Evolutionary conservation across 2,329 filamentous ascomycete genomes (phyloP), one percentile per base, ranked within the genome.

Genomic region (Fusarium temperatum): DNA sequence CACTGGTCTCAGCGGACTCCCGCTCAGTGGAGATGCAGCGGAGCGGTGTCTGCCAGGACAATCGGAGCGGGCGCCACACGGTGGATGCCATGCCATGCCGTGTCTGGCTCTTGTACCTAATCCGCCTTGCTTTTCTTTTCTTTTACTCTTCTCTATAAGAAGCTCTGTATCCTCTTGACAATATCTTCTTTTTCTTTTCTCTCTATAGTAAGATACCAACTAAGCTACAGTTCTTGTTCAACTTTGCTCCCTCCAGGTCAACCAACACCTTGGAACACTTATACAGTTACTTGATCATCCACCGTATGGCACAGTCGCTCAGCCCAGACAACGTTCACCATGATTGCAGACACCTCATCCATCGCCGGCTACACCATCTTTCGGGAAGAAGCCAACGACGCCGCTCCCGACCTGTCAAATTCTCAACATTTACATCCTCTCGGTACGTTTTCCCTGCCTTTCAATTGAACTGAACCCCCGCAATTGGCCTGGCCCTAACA

Each of bases 351-450:
- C 78, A 84, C 83, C 68, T 80, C 80, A 70, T 82, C 82, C 71
- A 83, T 86, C 78, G 79, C 84, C 74, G 84, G 84, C 58, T 86
- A 85, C 80, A 84, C 83, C 67, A 83, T 86, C 70, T 84, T 81
- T 77, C 84, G 83, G 78, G 83, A 84, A 75, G 83, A 83, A 77
- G 76, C 80, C 78, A 81, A 75, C 78, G 81, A 80, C 68, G 78
- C 79, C 74, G 80, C 80, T 78, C 81, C 80, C 70, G 79, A 82
- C 61, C 70, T 78, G 55, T 76, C 80, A 68, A 79, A 78, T 62
- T 77, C 78, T 65, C 78, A 73, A 68, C 74, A 78, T 47, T 74
- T 77, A 22, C 83, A 85, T 75, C 84, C 83, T 70, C 79, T 85
- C 44, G 82, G 81, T 82, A 66, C 17, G 57, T 62, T n/a, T 24